These are phyloP conservation scores for Boletellus sp. DNA, from an alignment of 768 basidiomycete species.

Conservation along the genomic window DNA sequence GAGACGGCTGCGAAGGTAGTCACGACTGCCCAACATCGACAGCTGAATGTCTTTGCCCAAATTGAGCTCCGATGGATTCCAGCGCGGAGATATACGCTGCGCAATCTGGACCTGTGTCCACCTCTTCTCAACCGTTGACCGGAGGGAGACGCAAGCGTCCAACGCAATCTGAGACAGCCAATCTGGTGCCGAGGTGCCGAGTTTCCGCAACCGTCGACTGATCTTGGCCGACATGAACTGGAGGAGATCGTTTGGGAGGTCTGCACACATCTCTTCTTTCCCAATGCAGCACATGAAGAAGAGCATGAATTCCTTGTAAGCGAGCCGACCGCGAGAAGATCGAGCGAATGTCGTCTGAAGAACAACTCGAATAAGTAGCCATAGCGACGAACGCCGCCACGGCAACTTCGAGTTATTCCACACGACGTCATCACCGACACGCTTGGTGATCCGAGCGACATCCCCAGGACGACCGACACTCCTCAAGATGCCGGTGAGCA, in stretches of 20 bases:
- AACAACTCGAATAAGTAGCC: slow-evolving; percentile 47
- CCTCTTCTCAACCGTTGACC: slow-evolving; percentile 27
- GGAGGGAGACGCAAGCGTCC: slow-evolving; percentile 13
- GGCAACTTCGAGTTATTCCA: slow-evolving; percentile 36
- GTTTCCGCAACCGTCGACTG: slow-evolving; percentile 36
- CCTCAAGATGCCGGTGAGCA: slow-evolving; percentile 46
- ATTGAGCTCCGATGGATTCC: slow-evolving; percentile 30
- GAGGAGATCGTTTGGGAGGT: slow-evolving; percentile 33
- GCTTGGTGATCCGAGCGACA: slow-evolving; percentile 35
- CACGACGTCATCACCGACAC: slow-evolving; percentile 45
- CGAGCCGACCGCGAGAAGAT: slow-evolving; percentile 4
- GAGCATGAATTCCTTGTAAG: slow-evolving; percentile 35
- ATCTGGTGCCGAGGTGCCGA: slow-evolving; percentile 18
- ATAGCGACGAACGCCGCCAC: slow-evolving; percentile 51
- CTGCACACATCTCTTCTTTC: neutral
- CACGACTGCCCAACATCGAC: slow-evolving; percentile 29
- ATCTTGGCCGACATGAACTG: slow-evolving; percentile 37
- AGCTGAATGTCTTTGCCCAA: slow-evolving; percentile 30
- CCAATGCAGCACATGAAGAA: slow-evolving; percentile 27
- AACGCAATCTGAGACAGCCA: slow-evolving; percentile 13
- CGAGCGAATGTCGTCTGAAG: slow-evolving; percentile 37
- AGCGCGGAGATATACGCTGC: slow-evolving; percentile 27
- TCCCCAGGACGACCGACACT: slow-evolving; percentile 33
- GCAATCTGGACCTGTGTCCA: slow-evolving; percentile 33
- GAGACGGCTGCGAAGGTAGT: slow-evolving; percentile 27